Conservation (phyloP, 2,329 filamentous ascomycete genomes). For the Dichotomopilus funicola region DNA sequence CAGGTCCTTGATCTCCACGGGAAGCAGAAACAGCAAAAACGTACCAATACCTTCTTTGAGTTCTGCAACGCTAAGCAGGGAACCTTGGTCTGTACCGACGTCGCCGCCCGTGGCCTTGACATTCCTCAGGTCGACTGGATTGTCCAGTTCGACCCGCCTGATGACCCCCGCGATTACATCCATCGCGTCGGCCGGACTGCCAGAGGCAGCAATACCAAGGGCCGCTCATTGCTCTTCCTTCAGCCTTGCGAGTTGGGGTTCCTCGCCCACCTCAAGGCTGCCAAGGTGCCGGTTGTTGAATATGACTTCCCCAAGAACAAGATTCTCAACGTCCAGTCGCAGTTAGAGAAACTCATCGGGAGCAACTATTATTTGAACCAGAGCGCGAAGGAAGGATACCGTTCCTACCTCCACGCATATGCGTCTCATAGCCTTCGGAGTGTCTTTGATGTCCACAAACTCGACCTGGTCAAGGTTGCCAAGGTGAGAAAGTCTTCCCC, state of each 20-base stretch:
- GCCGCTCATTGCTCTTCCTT: constrained; percentile 85
- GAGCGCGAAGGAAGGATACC: constrained; percentile 69
- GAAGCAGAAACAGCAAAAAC: constrained; percentile 97
- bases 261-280: constrained; percentile 82
- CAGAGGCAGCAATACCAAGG: constrained; percentile 73
- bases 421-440: constrained; percentile 75
- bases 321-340: constrained; percentile 82
- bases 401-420: constrained; percentile 91
- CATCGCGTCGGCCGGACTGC: constrained; percentile 95
- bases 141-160: constrained; percentile 89
- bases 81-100: constrained; percentile 91
- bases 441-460: constrained; percentile 78
- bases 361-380: constrained; percentile 98
- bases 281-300: constrained; percentile 87
- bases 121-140: constrained; percentile 96
- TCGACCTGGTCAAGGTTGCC: constrained; percentile 76
- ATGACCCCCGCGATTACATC: constrained; percentile 86
- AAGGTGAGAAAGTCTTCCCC: constrained; percentile 36
- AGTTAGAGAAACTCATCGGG: constrained; percentile 87
- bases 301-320: constrained; percentile 93
- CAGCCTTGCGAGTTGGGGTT: constrained; percentile 91
- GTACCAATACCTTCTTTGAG: constrained; percentile 98
- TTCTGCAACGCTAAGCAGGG: constrained; percentile 73
- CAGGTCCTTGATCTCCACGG: constrained; percentile 65
- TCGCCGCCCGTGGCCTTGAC: constrained; percentile 88